Base-by-base conservation (phyloP, 768 basidiomycete genomes). In the Leucocoprinus birnbaumii region DNA sequence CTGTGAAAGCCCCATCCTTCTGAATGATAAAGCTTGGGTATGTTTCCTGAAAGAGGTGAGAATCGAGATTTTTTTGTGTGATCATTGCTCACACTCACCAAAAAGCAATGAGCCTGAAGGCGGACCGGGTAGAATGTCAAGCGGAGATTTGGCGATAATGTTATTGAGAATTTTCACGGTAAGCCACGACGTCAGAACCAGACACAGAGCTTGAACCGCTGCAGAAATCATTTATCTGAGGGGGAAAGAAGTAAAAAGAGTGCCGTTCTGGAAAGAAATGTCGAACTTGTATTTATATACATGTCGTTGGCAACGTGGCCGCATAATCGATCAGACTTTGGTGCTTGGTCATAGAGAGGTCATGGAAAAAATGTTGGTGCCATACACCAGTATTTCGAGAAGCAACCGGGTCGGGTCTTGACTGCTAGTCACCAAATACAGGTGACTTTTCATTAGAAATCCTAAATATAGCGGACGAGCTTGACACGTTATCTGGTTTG, bases 81-180 rank as follows among this genome's bases (percentile, higher is more conserved):
- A n/a, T n/a, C n/a, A n/a, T n/a, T n/a, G n/a, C n/a, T n/a, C 26
- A 3, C 19, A n/a, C 61, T 19, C 27, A 74, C 76, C 75, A 42
- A 59, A 69, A 14, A 67, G 50, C 43, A 69, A 68, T 1, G 75
- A 76, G 4, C 51, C 37, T 0, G 67, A 61, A 5, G 66, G 61
- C 0, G 76, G 77, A 1, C 76, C 74, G 1, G 73, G 73, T 35
- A 78, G 63, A 51, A 71, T 71, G 44, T 72, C 68, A 8, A 76
- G 58, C 13, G 49, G 19, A n/a, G 59, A 48, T 27, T 47, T 58
- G 5, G 48, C 46, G 7, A 61, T n/a, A 26, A 50, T 42, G 9
- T 38, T 48, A 18, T 56, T 54, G 16, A 60, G n/a, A 8, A 61
- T 13, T 21, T 49, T 51, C 62, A 60, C 60, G 31, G 27, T 38